phyloP scores from a whole-genome alignment of 2,329 filamentous ascomycete genomes.

The Neonectria sp. region DNA sequence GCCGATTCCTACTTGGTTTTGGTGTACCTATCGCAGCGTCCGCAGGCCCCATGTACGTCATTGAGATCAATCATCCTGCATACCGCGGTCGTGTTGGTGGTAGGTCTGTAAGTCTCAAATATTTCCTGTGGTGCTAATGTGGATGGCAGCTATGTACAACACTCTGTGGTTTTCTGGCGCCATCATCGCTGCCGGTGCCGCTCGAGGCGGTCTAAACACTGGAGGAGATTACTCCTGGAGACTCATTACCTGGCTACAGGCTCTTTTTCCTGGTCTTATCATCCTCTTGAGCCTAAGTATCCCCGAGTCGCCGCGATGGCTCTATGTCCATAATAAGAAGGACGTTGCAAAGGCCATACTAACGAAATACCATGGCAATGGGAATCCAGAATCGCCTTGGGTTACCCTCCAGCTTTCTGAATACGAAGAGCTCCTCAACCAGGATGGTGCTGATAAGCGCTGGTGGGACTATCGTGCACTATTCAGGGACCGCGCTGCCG shows the following conservation, averaged over 20 bases:
- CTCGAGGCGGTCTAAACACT: constrained; percentile 59
- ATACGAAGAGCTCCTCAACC: constrained; percentile 59
- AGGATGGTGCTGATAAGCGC: constrained; percentile 61
- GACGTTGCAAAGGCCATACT: constrained; percentile 55
- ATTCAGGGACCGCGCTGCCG: constrained; percentile 57
- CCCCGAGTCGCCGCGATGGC: constrained; percentile 61
- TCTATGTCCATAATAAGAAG: constrained; percentile 57
- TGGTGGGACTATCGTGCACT: constrained; percentile 65
- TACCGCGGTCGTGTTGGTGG: constrained; percentile 60
- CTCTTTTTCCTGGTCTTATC: constrained; percentile 58
- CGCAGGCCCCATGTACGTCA: constrained; percentile 63
- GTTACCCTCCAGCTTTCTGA: constrained; percentile 62
- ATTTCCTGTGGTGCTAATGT: too few relatives aligned
- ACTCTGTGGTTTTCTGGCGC: constrained; percentile 63
- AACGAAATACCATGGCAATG: constrained; percentile 61
- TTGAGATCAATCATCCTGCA: constrained; percentile 63
- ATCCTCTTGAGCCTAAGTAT: constrained; percentile 54
- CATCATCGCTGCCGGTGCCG: constrained; percentile 65
- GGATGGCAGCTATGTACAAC: constrained; percentile 53
- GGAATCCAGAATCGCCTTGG: constrained; percentile 61
- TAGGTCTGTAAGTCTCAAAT: constrained; percentile 23
- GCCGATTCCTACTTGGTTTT: constrained; percentile 73
- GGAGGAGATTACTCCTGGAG: constrained; percentile 57
- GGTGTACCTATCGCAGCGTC: constrained; percentile 61
- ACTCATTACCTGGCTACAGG: constrained; percentile 61